phyloP scores from a whole-genome alignment of 176 grass and related monocot species.

The Echinochloa phyllopogon region DNA sequence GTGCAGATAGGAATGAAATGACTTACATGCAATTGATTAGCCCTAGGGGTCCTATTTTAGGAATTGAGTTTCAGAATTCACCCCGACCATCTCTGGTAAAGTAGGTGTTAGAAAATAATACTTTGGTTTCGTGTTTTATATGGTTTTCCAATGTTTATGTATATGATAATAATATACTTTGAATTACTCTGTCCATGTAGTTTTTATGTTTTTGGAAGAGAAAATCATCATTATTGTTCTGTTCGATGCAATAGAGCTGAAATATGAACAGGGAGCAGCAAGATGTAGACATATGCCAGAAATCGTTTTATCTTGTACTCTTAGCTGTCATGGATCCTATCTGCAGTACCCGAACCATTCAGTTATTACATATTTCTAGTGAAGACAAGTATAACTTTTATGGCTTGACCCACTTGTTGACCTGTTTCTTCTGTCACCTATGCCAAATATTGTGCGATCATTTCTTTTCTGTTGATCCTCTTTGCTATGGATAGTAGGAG shows the following conservation, averaged over 20 bases:
- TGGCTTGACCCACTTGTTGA: not conserved
- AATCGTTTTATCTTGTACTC: not conserved
- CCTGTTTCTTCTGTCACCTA: not conserved
- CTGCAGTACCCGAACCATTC: not conserved
- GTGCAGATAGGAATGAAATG: not conserved
- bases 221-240: not conserved
- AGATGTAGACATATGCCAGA: not conserved
- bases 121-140: not conserved
- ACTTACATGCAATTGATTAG: not conserved
- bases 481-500: not conserved
- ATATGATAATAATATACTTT: slow-evolving; percentile 4
- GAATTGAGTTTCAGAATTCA: not conserved
- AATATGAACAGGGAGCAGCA: not conserved
- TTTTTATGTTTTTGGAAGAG: slow-evolving; percentile 2
- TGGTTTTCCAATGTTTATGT: not conserved
- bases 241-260: slow-evolving; percentile 32
- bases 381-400: not conserved
- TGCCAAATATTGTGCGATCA: not conserved
- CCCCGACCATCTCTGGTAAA: not conserved
- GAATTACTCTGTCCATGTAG: not conserved
- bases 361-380: not conserved
- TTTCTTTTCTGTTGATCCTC: not conserved
- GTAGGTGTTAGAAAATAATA: not conserved
- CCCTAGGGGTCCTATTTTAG: not conserved
- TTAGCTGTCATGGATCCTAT: not conserved